Percentiles rank a stretch among this genome's conserved stretches.
Evolutionary conservation across 2,329 filamentous ascomycete genomes (phyloP).

Genomic region (Alternaria angustiovoidea): DNA sequence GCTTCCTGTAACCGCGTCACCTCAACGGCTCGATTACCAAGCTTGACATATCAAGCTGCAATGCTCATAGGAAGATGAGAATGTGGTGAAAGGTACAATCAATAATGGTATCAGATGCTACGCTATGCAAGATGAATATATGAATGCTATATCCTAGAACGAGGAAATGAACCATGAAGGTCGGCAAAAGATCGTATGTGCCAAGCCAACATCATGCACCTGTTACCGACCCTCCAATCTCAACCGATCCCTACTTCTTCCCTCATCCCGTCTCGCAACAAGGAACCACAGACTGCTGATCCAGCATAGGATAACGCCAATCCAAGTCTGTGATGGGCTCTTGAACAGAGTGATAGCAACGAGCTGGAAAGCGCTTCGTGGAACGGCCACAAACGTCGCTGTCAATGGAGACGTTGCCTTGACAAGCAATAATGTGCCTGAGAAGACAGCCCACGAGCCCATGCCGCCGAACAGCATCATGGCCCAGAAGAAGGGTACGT

Average conservation of each 20-base stretch:
- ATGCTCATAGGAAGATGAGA: background rate
- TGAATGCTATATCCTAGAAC: background rate
- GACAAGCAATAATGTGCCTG: slow-evolving; percentile 57
- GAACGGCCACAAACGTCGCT: slow-evolving; percentile 59
- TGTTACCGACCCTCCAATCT: slow-evolving; percentile 44
- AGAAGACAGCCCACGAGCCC: slow-evolving; percentile 59
- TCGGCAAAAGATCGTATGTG: background rate
- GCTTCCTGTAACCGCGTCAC: too few relatives aligned
- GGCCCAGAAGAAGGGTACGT: slow-evolving; percentile 65
- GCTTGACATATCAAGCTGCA: too few relatives aligned
- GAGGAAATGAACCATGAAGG: background rate
- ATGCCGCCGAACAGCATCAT: slow-evolving; percentile 60
- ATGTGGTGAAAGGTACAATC: background rate
- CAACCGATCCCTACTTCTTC: slow-evolving; percentile 43
- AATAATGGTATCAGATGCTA: slow-evolving; percentile 2
- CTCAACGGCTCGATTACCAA: too few relatives aligned
- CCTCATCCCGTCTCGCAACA: slow-evolving; percentile 53
- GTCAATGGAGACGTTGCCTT: slow-evolving; percentile 61
- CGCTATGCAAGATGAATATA: background rate
- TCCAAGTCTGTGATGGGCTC: slow-evolving; percentile 61
- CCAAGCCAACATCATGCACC: background rate
- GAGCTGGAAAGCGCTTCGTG: slow-evolving; percentile 59
- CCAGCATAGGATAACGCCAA: slow-evolving; percentile 61
- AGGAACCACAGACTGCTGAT: slow-evolving; percentile 60
- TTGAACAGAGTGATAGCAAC: slow-evolving; percentile 58